Base-by-base conservation (phyloP, 768 basidiomycete genomes). In the Boletus tomentosulus region DNA sequence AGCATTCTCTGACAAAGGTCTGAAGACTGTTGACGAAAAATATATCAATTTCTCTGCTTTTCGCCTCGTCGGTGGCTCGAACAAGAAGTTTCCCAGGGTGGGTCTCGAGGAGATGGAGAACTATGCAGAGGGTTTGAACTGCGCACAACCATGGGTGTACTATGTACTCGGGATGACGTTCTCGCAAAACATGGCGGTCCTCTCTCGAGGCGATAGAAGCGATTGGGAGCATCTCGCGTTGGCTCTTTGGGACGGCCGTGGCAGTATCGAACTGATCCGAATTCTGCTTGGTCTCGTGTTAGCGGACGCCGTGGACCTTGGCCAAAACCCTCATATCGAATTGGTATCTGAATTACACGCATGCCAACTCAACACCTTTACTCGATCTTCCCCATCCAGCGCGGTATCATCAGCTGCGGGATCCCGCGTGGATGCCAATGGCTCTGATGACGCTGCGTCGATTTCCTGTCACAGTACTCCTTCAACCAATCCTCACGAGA, bases 251-350 rank as follows among this genome's bases (percentile, higher is more conserved):
- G 41, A 51, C 2, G 54, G 54, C 3, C 51, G 50, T n/a, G 54
- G 57, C 0, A 50, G 50, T 16, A 50, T 59, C 16, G 57, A 62
- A 37, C 44, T 62, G 15, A 50, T 61, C 3, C 57, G 50, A 9
- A 37, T 54, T 16, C n/a, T 62, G 37, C 54, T 61, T 15, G 62
- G 60, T 10, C 55, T 62, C 7, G 50, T 53, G 6, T 39, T 58
- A 22, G 56, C 54, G 6, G 33, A 53, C 13, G 3, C 30, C 1
- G 49, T 55, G 0, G 54, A 60, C 15, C 15, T 64, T 15, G 58
- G 59, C 6, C 50, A 52, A 10, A 51, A 49, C 19, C 54, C 60
- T 2, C 41, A 39, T 9, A 22, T 56, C 12, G 16, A 22, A 28
- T 34, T 13, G 19, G 8, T 0, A 16, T 0, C 16, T 7, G 38